Evolutionary conservation across 805 yeast genomes (phyloP), one percentile per base, ranked within the genome.

Genomic region (Blastobotrys parvus): DNA sequence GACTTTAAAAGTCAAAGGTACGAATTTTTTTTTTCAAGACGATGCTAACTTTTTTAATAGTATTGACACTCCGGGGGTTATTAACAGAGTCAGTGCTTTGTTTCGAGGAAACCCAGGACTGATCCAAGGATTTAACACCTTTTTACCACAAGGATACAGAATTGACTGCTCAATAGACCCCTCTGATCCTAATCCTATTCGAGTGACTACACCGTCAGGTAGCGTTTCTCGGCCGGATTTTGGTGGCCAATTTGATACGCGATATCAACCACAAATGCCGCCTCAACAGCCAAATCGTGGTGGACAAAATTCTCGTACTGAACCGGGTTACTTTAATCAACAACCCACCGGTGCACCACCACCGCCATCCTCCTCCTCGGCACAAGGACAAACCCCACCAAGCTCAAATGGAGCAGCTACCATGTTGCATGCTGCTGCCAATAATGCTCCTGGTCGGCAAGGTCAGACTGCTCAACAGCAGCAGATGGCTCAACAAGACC

Each of bases 21-120:
- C 48, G 77, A 69, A 41, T 50, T 23, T 33, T 30, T 42, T 36
- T 25, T 18, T 16, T 38, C 17, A 23, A 11, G 15, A 18, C 16
- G 2, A 19, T 47, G 43, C 11, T 22, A 19, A 36, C 29, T 11
- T 25, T 11, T 27, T 27, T 10, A 18, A 8, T 32, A 58, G 57
- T 48, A 89, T 92, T 55, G 97, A 92, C 62, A 92, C 99, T 0
- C 98, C 97, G 0, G 99, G 97, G 29, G 99, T 92, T 22, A 92
- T 92, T 59, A 96, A 90, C 61, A 72, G 98, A 45, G 98, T 92
- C 1, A 86, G 96, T 0, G 75, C 83, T 1, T 68, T 92, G 44
- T 92, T 92, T 62, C 77, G 89, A 49, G 97, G 97, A 11, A 95
- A 88, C 62, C 95, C 95, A 1, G 78, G 62, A 43, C 71, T 92